Percentiles rank a stretch among this genome's conserved stretches.
These are phyloP conservation scores for Exsudoporus floridanus DNA, from an alignment of 1,284 basidiomycete genomes.

Conservation along the genomic window DNA sequence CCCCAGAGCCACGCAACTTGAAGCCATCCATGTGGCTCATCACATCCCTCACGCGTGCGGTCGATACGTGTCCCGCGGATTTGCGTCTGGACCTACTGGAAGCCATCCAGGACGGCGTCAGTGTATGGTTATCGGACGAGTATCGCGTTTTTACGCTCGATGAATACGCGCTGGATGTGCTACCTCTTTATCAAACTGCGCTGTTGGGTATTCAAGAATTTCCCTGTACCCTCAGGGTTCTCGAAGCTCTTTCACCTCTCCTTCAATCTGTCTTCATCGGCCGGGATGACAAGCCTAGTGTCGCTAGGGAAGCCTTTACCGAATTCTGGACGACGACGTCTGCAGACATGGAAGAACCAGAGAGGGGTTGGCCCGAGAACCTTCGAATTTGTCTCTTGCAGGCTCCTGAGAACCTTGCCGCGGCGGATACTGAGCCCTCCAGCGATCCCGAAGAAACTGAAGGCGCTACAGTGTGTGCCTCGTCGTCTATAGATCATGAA, in stretches of 20 bases:
- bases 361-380: constrained; percentile 49
- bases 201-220: constrained; percentile 50
- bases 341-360: constrained; percentile 40
- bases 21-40: constrained; percentile 60
- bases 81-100: constrained; percentile 48
- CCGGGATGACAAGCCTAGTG: constrained; percentile 43
- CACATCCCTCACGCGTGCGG: constrained; percentile 48
- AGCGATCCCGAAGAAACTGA: constrained; percentile 29
- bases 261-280: constrained; percentile 55
- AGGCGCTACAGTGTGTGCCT: constrained; percentile 6
- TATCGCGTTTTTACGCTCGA: constrained; percentile 46
- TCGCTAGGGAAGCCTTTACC: constrained; percentile 47
- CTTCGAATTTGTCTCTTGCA: constrained; percentile 42
- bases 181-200: constrained; percentile 58
- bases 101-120: constrained; percentile 52
- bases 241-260: constrained; percentile 47
- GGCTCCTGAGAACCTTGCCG: neutral
- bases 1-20: constrained; percentile 55
- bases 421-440: constrained; percentile 17
- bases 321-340: constrained; percentile 59
- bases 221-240: constrained; percentile 37
- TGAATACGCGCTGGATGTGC: constrained; percentile 59
- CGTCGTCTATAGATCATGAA: constrained; percentile 3
- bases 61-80: constrained; percentile 54
- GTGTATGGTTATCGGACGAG: constrained; percentile 64